Evolutionary conservation across 2,329 filamentous ascomycete genomes (phyloP).

Genomic region (Beauveria asiatica): DNA sequence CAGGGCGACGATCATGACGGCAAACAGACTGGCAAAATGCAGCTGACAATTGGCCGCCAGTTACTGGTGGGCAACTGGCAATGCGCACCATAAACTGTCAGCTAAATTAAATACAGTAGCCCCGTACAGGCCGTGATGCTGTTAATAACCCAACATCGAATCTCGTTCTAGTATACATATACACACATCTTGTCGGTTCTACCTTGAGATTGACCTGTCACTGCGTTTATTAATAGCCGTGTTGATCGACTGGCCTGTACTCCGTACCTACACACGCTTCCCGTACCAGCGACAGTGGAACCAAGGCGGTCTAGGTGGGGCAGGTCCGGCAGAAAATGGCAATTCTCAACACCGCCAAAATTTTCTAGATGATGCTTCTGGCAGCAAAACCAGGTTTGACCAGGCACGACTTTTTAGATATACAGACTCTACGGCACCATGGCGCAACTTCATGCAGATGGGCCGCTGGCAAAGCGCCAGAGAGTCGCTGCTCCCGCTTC

Average conservation of each 20-base stretch:
- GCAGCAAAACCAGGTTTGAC: conserved; percentile 14
- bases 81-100: neutral
- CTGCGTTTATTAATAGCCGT: neutral
- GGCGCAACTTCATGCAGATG: conserved; percentile 50
- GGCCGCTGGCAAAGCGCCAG: conserved; percentile 67
- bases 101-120: neutral
- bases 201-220: neutral
- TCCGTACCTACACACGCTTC: too few species aligned
- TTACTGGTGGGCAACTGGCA: neutral
- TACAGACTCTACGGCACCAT: conserved; percentile 27
- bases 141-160: neutral
- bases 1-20: neutral
- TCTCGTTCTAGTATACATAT: neutral
- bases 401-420: conserved; percentile 13
- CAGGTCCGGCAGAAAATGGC: conserved; percentile 17
- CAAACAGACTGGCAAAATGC: neutral
- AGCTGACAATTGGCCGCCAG: neutral
- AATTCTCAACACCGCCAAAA: conserved; percentile 23
- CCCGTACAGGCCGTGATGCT: neutral
- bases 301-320: conserved; percentile 10
- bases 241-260: neutral
- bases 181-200: neutral
- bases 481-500: conserved; percentile 43
- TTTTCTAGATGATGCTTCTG: conserved; percentile 18
- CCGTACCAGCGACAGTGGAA: neutral